Base-by-base conservation (phyloP, 257 asterid genomes). In the Gentiana macrophylla region DNA sequence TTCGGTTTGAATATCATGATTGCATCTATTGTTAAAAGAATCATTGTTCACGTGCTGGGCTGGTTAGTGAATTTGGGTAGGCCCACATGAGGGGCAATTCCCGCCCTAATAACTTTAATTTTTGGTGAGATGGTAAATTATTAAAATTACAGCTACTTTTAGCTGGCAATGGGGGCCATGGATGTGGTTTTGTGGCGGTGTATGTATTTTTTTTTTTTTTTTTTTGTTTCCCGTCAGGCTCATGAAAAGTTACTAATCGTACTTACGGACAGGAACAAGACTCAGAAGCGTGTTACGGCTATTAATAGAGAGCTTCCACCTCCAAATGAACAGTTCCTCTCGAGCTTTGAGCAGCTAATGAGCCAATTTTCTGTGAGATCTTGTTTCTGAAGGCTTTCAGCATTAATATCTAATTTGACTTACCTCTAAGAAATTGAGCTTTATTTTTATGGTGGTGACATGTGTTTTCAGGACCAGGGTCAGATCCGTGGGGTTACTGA, bases 221-320 rank as follows among this genome's bases (percentile, higher is more conserved):
- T 8, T 7, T 10, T 6, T 4, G 2, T 33, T 58, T n/a, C 46
- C 1, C 1, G 46, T 7, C 46, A 41, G 8, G 46, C 46, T 41
- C 9, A 41, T 41, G 46, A 41, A 7, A 41, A 41, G 6, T 41
- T 41, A 3, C 9, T 24, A 24, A 24, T 24, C 24, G 24, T 24
- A 24, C 24, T 24, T 24, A 24, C 24, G 24, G 24, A 63, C 83
- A 91, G 98, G 85, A 91, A 88, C 75, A 88, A 83, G 83, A 67
- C 94, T 46, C 94, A 83, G 71, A 91, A 85, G 80, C 91, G 98
- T 38, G 75, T 91, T 65, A 91, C 84, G 70, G 97, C 98, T 62
- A 72, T 85, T 52, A 88, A 83, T 72, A 81, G 87, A 77, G 90
- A 79, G 47, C 82, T 84, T 67, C 98, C 98, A 63, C 98, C 98